Evolutionary conservation across 208 protist species (phyloP).

Genomic region (Wallacemonas sp.): DNA sequence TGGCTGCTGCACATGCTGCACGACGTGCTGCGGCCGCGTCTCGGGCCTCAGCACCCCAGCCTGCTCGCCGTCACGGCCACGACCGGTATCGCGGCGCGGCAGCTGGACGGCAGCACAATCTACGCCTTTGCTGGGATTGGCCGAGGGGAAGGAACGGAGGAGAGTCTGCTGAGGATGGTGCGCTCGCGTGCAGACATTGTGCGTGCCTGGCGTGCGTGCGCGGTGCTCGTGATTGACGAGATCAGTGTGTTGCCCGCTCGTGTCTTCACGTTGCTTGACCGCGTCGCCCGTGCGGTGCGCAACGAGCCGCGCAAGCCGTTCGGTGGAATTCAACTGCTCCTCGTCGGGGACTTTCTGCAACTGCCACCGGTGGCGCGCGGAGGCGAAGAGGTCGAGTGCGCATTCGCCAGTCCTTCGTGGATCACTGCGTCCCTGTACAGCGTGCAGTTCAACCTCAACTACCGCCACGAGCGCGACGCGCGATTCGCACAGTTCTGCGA

Average conservation of each 20-base stretch:
- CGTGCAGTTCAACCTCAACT: conserved; percentile 40
- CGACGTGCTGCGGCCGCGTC: conserved; percentile 22
- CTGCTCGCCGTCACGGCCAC: conserved; percentile 56
- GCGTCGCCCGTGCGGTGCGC: conserved; percentile 60
- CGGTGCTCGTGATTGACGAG: conserved; percentile 84
- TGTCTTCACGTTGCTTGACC: conserved; percentile 72
- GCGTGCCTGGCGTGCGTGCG: conserved; percentile 48
- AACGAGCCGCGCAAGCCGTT: conserved; percentile 34
- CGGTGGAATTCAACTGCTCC: conserved; percentile 88
- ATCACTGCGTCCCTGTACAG: conserved; percentile 21
- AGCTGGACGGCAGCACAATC: conserved; percentile 68
- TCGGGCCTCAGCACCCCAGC: background rate
- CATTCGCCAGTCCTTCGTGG: conserved; percentile 58
- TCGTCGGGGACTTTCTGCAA: conserved; percentile 90
- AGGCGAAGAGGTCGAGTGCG: conserved; percentile 43
- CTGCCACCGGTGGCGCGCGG: conserved; percentile 55
- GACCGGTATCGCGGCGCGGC: conserved; percentile 74
- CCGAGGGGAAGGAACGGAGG: conserved; percentile 30
- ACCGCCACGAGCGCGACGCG: conserved; percentile 37
- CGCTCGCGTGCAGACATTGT: conserved; percentile 23
- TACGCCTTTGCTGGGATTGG: conserved; percentile 71
- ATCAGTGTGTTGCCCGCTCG: conserved; percentile 76
- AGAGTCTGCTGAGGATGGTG: conserved; percentile 29
- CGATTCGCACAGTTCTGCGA: conserved; percentile 42
- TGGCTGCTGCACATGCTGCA: conserved; percentile 57